Conservation (phyloP, 2,329 filamentous ascomycete genomes). For the Aureobasidium melanogenum region DNA sequence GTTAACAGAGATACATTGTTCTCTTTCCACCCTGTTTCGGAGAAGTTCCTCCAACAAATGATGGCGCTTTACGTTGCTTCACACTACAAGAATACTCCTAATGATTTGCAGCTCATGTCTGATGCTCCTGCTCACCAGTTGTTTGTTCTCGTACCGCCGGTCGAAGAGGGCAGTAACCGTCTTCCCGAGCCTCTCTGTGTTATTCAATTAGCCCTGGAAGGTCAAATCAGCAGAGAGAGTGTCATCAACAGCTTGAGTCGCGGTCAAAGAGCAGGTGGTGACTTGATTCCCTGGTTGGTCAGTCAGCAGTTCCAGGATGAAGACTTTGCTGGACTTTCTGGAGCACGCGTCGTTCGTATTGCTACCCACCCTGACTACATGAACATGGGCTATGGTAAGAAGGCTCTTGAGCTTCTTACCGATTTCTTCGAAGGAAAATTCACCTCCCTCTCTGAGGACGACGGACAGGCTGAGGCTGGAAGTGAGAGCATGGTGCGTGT, state of each 20-base stretch:
- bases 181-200: constrained; percentile 91
- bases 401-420: constrained; percentile 74
- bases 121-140: constrained; percentile 95
- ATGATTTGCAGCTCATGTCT: constrained; percentile 97
- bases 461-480: constrained; percentile 34
- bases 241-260: constrained; percentile 83
- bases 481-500: constrained; percentile 59
- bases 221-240: constrained; percentile 86
- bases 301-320: constrained; percentile 98
- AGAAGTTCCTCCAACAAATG: constrained; percentile 97
- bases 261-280: constrained; percentile 80
- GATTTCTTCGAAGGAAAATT: constrained; percentile 97
- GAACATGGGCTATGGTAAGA: constrained; percentile 86
- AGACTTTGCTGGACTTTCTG: constrained; percentile 87
- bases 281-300: constrained; percentile 94
- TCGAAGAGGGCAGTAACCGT: constrained; percentile 64
- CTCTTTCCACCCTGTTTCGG: constrained; percentile 93
- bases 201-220: constrained; percentile 88
- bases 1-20: constrained; percentile 97
- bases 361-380: constrained; percentile 93
- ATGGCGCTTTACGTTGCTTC: constrained; percentile 94
- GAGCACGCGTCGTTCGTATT: constrained; percentile 85
- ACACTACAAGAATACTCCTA: constrained; percentile 96
- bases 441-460: constrained; percentile 68
- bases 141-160: constrained; percentile 84